Evolutionary conservation across 345 rosid genomes (phyloP).

Genomic region (Gossypium bickii): DNA sequence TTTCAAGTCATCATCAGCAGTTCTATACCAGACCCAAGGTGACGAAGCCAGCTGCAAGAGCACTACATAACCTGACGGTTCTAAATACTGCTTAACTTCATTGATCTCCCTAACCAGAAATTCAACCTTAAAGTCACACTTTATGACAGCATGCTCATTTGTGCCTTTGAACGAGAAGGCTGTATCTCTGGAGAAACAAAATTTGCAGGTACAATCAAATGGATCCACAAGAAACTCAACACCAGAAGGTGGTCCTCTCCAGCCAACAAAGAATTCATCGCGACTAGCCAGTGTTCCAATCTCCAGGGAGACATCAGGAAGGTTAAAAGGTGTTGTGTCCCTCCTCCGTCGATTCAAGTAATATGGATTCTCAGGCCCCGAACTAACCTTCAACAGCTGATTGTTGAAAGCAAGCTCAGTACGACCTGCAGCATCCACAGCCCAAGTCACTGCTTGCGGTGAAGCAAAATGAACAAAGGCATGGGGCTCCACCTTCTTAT

Average conservation of each 20-base stretch:
- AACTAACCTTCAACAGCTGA: conserved; percentile 52
- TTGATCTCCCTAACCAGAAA: conserved; percentile 67
- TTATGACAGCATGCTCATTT: conserved; percentile 46
- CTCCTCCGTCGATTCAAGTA: conserved; percentile 63
- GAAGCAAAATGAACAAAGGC: conserved; percentile 84
- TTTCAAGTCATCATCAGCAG: conserved; percentile 76
- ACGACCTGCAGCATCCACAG: conserved; percentile 47
- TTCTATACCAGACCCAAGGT: conserved; percentile 73
- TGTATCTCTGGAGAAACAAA: conserved; percentile 60
- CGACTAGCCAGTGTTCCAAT: conserved; percentile 54
- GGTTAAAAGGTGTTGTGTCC: conserved; percentile 45
- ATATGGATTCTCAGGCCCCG: conserved; percentile 71
- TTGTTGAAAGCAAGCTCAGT: conserved; percentile 38
- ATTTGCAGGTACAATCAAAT: conserved; percentile 66
- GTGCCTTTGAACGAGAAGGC: conserved; percentile 60
- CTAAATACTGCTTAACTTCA: conserved; percentile 44
- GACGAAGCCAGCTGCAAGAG: conserved; percentile 68
- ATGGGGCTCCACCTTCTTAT: conserved; percentile 67
- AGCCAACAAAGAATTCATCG: conserved; percentile 56
- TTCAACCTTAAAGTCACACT: conserved; percentile 80
- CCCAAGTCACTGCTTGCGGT: conserved; percentile 38
- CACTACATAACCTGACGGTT: conserved; percentile 35
- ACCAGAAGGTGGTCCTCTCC: conserved; percentile 59
- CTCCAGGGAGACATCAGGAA: conserved; percentile 53
- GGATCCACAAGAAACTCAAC: conserved; percentile 79